Evolutionary conservation across 169 alveolate species (phyloP), one percentile per base, ranked within the genome.

Genomic region (Eimeria tenella): DNA sequence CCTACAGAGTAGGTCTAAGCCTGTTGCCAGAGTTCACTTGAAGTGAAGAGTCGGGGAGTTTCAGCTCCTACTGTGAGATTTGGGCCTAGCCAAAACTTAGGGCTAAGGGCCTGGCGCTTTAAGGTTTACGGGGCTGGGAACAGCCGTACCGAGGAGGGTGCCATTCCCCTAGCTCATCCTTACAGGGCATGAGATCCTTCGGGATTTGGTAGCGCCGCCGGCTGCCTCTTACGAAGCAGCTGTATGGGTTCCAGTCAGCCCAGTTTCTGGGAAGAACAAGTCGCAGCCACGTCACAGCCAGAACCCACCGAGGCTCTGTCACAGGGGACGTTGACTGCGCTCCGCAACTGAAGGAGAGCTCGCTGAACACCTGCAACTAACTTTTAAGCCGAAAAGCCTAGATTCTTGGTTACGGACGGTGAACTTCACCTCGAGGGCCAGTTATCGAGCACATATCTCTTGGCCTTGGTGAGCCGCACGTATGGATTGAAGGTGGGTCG

Each of bases 121-220:
- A 52, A 21, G 58, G 21, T 95, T 93, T 1, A 90, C 94, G 21
- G 96, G 91, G 10, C 91, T 56, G 31, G 21, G 25, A 13, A n/a
- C 13, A 17, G 50, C 52, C 88, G 52, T 31, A 96, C 98, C 94
- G 93, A 4, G 98, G 98, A 19, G 99, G 99, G 73, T 97, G 99
- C 94, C 97, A 96, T 60, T 96, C 97, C 19, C 99, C 99, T 3
- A 97, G 96, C 89, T 97, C 99, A 87, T 97, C 99, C 88, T 97
- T 97, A 60, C 91, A 70, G 25, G 99, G 98, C 81, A 96, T 63
- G 74, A 97, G 92, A 23, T 89, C 94, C 70, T 89, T 92, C 11
- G 99, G 99, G 4, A 97, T 93, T 49, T 96, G 95, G 83, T 96
- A 96, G 49, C 97, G 94, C 90, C 97, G 95, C 63, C 98, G 87